Evolutionary conservation across 2,329 filamentous ascomycete species (phyloP).

Genomic region (Ophiocordyceps robertsii): DNA sequence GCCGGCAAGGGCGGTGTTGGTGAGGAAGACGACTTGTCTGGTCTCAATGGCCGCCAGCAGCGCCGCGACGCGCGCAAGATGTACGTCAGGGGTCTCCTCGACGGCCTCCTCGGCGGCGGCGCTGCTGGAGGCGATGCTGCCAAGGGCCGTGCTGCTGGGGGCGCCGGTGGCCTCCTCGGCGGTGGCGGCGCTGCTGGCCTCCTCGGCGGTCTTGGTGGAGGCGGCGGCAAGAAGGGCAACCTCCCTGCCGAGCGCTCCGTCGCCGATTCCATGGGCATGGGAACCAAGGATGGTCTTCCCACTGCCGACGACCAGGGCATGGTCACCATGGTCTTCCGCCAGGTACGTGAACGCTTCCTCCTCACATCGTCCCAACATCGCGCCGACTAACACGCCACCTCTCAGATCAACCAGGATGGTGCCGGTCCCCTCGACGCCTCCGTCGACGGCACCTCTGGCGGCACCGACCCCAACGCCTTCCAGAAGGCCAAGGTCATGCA

Average conservation of each 20-base stretch:
- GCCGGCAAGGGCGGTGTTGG: constrained; percentile 15
- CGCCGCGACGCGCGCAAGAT: constrained; percentile 11
- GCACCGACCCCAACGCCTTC: constrained; percentile 47
- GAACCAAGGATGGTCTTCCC: constrained; percentile 40
- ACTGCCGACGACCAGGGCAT: constrained; percentile 47
- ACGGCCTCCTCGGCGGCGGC: constrained; percentile 6
- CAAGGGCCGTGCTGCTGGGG: too few relatives aligned
- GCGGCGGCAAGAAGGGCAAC: constrained; percentile 23
- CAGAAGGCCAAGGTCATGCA: constrained; percentile 42
- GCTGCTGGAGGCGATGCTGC: neutral
- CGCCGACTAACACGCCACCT: neutral
- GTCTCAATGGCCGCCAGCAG: constrained; percentile 5
- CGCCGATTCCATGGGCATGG: constrained; percentile 37
- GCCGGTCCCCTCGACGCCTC: constrained; percentile 48
- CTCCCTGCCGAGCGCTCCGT: constrained; percentile 35
- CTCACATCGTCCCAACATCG: neutral
- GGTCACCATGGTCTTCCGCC: constrained; percentile 49
- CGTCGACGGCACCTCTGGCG: constrained; percentile 50
- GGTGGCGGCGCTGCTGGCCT: constrained; percentile 3
- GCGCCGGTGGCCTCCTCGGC: neutral
- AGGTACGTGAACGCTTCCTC: constrained; percentile 10
- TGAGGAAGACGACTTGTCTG: constrained; percentile 28
- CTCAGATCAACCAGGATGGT: constrained; percentile 57
- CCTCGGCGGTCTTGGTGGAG: constrained; percentile 2
- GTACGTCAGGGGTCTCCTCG: constrained; percentile 18